Evolutionary conservation across 352 stramenopile species (phyloP).

Genomic region (Globisporangium carolinianum): DNA sequence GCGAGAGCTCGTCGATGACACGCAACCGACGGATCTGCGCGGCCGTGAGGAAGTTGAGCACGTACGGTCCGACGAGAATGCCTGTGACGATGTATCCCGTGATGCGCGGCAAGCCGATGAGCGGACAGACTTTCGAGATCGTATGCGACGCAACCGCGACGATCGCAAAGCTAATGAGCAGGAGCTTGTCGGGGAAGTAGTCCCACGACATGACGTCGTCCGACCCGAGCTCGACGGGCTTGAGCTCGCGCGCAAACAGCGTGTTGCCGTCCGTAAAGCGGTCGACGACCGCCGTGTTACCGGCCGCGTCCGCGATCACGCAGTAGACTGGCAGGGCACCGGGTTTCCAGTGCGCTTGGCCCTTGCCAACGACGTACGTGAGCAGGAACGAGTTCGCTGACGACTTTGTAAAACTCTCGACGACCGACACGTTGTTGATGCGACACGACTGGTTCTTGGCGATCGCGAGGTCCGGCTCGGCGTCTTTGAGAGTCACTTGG

Average conservation of each 20-base stretch:
- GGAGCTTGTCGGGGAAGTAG: constrained; percentile 43
- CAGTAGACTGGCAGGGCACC: constrained; percentile 49
- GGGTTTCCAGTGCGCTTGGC: constrained; percentile 44
- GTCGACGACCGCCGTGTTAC: constrained; percentile 42
- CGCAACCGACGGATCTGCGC: constrained; percentile 41
- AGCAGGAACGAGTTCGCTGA: constrained; percentile 37
- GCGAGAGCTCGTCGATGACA: constrained; percentile 55
- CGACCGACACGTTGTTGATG: constrained; percentile 61
- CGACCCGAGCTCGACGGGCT: constrained; percentile 46
- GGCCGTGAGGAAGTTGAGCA: constrained; percentile 41
- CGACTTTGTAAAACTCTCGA: constrained; percentile 38
- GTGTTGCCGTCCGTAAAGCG: constrained; percentile 63
- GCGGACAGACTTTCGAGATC: constrained; percentile 52
- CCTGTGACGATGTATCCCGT: constrained; percentile 62
- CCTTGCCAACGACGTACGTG: constrained; percentile 54
- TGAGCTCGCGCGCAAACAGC: constrained; percentile 52
- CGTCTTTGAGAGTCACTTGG: constrained; percentile 36
- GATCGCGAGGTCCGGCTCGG: constrained; percentile 25
- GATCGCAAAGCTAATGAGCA: constrained; percentile 50
- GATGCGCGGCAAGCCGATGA: constrained; percentile 53
- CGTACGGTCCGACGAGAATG: constrained; percentile 58
- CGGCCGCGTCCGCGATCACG: constrained; percentile 37
- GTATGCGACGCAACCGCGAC: constrained; percentile 53
- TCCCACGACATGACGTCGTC: constrained; percentile 39
- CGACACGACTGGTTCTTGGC: constrained; percentile 34